These are phyloP conservation scores for Purshia tridentata DNA, from an alignment of 306 rosid species.

Conservation along the genomic window DNA sequence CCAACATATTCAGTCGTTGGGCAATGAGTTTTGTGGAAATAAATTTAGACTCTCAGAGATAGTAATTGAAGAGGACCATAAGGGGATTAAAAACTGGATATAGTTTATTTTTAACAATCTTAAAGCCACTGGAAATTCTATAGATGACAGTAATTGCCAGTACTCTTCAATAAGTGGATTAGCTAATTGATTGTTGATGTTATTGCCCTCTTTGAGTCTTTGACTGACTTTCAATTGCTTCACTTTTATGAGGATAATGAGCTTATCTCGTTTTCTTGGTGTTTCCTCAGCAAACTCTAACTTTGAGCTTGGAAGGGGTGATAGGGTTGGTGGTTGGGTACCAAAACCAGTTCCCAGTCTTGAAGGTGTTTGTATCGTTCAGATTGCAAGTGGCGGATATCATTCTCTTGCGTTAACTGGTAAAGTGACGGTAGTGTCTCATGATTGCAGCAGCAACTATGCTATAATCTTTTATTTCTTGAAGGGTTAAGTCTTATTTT, in stretches of 20 bases:
- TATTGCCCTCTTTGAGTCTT: conserved; percentile 3
- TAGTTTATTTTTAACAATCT: not conserved
- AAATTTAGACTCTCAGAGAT: not conserved
- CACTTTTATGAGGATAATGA: not conserved
- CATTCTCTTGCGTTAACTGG: conserved; percentile 95
- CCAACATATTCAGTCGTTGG: not conserved
- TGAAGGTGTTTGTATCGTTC: conserved; percentile 57
- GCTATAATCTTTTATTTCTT: conserved; percentile 5
- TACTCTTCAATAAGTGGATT: not conserved
- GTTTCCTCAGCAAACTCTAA: conserved; percentile 71
- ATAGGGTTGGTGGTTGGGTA: conserved; percentile 82
- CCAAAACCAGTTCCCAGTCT: conserved; percentile 78
- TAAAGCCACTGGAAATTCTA: not conserved
- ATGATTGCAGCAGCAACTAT: conserved; percentile 7
- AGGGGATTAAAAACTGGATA: not conserved
- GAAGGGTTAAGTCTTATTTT: conserved; percentile 4
- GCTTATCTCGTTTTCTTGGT: not conserved
- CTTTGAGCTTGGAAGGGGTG: conserved; percentile 94
- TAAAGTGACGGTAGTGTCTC: conserved; percentile 29
- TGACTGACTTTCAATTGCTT: not conserved
- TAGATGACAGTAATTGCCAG: not conserved
- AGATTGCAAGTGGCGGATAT: conserved; percentile 89
- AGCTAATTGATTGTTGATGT: not conserved
- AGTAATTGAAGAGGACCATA: not conserved
- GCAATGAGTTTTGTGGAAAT: not conserved